Base-by-base conservation (phyloP, 768 basidiomycete genomes). In the Plicaturopsis crispa region DNA sequence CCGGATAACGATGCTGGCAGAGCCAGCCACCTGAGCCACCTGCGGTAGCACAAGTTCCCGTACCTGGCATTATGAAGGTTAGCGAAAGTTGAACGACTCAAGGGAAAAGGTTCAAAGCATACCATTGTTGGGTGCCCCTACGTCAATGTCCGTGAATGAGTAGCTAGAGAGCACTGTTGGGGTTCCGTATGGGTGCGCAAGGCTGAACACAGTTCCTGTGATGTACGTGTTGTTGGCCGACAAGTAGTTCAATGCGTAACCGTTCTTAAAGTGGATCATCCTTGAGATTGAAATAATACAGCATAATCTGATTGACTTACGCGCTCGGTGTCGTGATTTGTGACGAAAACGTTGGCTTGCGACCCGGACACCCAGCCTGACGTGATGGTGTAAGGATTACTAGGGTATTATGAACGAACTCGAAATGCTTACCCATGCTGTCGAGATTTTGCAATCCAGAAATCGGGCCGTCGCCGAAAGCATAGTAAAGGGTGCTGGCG, bases 321-420 rank as follows among this genome's bases (percentile, higher is more conserved):
- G 24, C 81, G 59, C 52, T 83, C 82, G 1, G 80, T 83, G 45
- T 84, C 82, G 40, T 83, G 81, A 47, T 84, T 80, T 0, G 73
- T 61, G 4, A 83, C 78, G 42, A 83, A 83, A 5, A 76, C 70
- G 45, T 83, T 84, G 0, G 80, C 80, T 12, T 49, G 46, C 0
- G 52, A 58, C 2, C 78, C 66, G 0, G 70, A 31, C 2, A 81
- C 61, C 80, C 79, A 84, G 2, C 77, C 78, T 79, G 34, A n/a
- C n/a, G n/a, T n/a, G n/a, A n/a, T n/a, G n/a, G n/a, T n/a, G n/a
- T n/a, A n/a, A n/a, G n/a, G n/a, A n/a, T n/a, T n/a, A n/a, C n/a
- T n/a, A n/a, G n/a, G n/a, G n/a, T n/a, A n/a, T n/a, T n/a, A n/a
- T n/a, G n/a, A n/a, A n/a, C n/a, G n/a, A n/a, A n/a, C n/a, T n/a